These are phyloP conservation scores for Citrus australasica DNA, from an alignment of 345 rosid genomes.

Conservation along the genomic window DNA sequence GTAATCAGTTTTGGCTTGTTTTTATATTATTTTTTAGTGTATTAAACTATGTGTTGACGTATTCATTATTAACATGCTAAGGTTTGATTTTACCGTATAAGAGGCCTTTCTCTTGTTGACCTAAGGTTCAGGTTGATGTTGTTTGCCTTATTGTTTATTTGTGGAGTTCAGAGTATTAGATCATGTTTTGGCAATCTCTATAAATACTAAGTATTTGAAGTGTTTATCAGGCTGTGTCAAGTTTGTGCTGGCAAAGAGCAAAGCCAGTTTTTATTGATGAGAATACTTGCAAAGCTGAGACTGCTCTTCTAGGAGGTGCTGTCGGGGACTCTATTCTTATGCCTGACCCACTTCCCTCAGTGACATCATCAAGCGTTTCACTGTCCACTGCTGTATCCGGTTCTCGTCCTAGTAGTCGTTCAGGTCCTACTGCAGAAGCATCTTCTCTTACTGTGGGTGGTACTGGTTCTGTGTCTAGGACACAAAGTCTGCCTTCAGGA, in stretches of 20 bases:
- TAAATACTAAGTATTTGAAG: slow-evolving; percentile 21
- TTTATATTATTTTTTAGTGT: background rate
- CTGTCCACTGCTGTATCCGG: slow-evolving; percentile 47
- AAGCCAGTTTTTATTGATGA: slow-evolving; percentile 84
- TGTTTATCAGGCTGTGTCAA: slow-evolving; percentile 74
- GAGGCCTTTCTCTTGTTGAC: background rate
- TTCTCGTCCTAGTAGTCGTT: slow-evolving; percentile 37
- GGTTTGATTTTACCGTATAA: background rate
- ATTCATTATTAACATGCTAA: too few species aligned
- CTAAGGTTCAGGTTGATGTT: background rate
- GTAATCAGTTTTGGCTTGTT: background rate
- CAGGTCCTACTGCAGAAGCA: slow-evolving; percentile 36
- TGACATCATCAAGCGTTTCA: slow-evolving; percentile 52
- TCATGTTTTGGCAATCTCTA: slow-evolving; percentile 9
- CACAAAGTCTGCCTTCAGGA: slow-evolving; percentile 34
- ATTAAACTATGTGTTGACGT: background rate
- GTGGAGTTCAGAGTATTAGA: slow-evolving; percentile 2
- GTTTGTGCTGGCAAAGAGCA: slow-evolving; percentile 98
- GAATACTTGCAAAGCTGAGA: slow-evolving; percentile 70
- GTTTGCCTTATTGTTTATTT: background rate
- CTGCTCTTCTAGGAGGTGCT: slow-evolving; percentile 88
- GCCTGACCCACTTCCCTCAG: slow-evolving; percentile 95
- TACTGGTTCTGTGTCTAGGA: slow-evolving; percentile 39
- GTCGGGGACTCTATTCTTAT: slow-evolving; percentile 86
- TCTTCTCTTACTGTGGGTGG: slow-evolving; percentile 27